phyloP scores from a whole-genome alignment of 805 yeast genomes.

The Yarrowia porcina region DNA sequence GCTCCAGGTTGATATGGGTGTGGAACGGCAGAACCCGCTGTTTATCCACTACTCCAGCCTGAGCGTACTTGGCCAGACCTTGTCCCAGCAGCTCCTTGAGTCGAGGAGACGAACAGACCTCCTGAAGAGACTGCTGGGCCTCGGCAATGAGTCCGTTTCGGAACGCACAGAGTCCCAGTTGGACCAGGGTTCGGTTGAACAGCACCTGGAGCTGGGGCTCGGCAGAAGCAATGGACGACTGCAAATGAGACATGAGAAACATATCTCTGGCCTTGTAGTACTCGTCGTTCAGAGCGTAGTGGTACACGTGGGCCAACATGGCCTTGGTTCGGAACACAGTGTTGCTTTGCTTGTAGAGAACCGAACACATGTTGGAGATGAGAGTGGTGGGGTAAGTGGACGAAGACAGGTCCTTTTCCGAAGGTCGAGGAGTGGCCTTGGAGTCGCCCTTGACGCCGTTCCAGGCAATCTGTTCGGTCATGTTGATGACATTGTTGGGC shows the following conservation, averaged over 20 bases:
- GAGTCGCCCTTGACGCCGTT: conserved; percentile 42
- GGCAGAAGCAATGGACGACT: conserved; percentile 74
- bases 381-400: conserved; percentile 51
- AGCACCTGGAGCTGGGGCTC: conserved; percentile 85
- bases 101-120: conserved; percentile 79
- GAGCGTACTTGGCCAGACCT: conserved; percentile 71
- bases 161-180: conserved; percentile 94
- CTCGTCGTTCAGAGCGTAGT: conserved; percentile 83
- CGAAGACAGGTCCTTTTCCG: conserved; percentile 35
- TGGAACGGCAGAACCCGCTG: conserved; percentile 93
- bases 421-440: conserved; percentile 39
- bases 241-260: conserved; percentile 81
- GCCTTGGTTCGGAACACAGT: conserved; percentile 76
- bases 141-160: conserved; percentile 82
- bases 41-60: conserved; percentile 51
- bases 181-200: conserved; percentile 93
- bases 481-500: conserved; percentile 67
- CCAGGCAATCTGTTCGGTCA: conserved; percentile 79
- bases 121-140: conserved; percentile 81
- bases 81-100: conserved; percentile 93
- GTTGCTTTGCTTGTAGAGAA: conserved; percentile 64
- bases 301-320: conserved; percentile 79
- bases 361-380: conserved; percentile 61
- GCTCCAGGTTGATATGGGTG: conserved; percentile 94
- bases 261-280: conserved; percentile 84